These are phyloP conservation scores for Myxozyma nipponensis DNA, from an alignment of 805 yeast species.

Conservation along the genomic window DNA sequence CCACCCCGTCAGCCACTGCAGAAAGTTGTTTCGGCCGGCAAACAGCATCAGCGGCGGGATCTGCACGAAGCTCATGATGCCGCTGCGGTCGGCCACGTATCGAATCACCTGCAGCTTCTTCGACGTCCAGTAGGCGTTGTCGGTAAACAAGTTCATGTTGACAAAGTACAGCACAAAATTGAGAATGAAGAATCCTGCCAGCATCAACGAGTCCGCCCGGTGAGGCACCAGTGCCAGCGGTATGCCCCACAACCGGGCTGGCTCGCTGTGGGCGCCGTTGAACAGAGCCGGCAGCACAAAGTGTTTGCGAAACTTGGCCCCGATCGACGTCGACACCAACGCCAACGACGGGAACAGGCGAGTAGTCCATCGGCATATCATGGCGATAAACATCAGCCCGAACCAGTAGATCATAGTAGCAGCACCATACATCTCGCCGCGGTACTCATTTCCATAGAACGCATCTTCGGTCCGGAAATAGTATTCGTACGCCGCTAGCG, in stretches of 20 bases:
- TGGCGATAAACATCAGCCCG: conserved; percentile 2
- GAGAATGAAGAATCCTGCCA: conserved; percentile 4
- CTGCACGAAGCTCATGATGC: conserved; percentile 26
- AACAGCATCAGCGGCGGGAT: conserved; percentile 58
- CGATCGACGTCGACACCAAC: background rate
- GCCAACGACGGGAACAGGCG: background rate
- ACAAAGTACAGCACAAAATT: conserved; percentile 10
- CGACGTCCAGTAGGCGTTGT: background rate
- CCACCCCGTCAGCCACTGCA: conserved; percentile 60
- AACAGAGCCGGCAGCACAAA: conserved; percentile 35
- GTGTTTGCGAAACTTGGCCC: conserved; percentile 25
- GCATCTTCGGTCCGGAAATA: background rate
- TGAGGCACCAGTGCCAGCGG: conserved; percentile 38
- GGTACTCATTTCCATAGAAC: background rate
- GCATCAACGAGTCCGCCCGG: conserved; percentile 35
- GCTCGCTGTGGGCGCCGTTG: conserved; percentile 29
- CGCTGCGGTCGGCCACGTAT: conserved; percentile 28
- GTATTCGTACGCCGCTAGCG: background rate
- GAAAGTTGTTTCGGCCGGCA: conserved; percentile 70
- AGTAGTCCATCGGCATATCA: background rate
- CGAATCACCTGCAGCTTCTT: conserved; percentile 8
- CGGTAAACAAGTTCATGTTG: conserved; percentile 2
- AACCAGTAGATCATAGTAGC: conserved; percentile 12
- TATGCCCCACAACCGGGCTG: conserved; percentile 16
- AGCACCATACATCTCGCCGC: conserved; percentile 7